Base-by-base conservation (phyloP, 2,329 filamentous ascomycete species). In the Microsporum ferrugineum region DNA sequence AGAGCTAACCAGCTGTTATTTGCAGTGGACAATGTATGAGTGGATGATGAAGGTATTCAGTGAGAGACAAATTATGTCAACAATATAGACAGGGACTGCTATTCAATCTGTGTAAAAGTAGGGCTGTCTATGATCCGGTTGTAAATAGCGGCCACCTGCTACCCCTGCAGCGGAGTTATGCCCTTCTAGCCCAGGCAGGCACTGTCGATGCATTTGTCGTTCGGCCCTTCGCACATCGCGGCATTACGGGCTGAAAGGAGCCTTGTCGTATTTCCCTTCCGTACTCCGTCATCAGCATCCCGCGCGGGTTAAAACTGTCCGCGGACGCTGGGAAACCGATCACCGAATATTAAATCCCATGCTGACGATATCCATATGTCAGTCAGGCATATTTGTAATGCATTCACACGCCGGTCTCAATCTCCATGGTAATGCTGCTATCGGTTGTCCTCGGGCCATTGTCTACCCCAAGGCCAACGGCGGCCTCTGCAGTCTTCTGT, bases 1-100 rank as follows among this genome's bases (percentile, higher is more conserved):
- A 59, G 53, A 58, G 63, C 60, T 61, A 33, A 61, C 27, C 59
- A 36, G 33, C 8, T 5, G 3, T 51, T 10, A 36, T 57, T 62
- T 57, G n/a, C 80, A 91, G 77, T 97, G 91, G 91, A 87, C 88
- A 29, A 84, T 89, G 4, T 96, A 96, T 71, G 91, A 96, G 75
- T 90, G 88, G 85, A 83, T 89, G 68, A 92, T 96, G 88, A 74
- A 70, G 62, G 7, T 57, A 8, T 57, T 57, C 12, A 43, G n/a
- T 41, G 27, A 57, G 6, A 29, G 23, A 33, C 27, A 43, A 29
- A n/a, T 14, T 29, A 41, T 31, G 51, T 12, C 31, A 36, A n/a
- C 33, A 36, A 8, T 55, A 36, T 55, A n/a, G 14, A 36, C 14
- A 36, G 29, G 8, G 12, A 23, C 23, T 2, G 36, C 12, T 55